Conservation (phyloP, 2,329 filamentous ascomycete species). For the Apiospora saccharicola region DNA sequence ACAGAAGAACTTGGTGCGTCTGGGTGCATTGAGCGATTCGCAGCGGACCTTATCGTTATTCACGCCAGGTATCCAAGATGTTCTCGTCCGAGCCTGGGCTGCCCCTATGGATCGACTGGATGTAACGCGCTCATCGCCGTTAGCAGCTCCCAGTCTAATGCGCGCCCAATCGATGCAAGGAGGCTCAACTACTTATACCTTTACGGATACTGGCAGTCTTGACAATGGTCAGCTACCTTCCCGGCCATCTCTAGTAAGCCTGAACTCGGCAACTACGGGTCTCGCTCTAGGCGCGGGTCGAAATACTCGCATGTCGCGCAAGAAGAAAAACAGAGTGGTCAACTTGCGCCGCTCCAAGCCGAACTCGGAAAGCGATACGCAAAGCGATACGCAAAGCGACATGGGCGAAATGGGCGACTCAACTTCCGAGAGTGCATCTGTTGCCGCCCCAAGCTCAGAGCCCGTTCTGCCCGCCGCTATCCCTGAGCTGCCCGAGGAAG, state of each 20-base stretch:
- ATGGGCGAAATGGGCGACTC: constrained; percentile 49
- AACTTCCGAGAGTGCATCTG: constrained; percentile 61
- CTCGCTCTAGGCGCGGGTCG: constrained; percentile 69
- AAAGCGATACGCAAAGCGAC: constrained; percentile 58
- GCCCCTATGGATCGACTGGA: constrained; percentile 77
- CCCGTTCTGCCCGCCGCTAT: constrained; percentile 63
- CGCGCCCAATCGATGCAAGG: constrained; percentile 70
- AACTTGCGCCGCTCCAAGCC: constrained; percentile 74
- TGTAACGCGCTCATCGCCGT: constrained; percentile 54
- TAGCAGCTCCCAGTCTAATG: constrained; percentile 61
- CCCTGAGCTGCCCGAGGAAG: constrained; percentile 65
- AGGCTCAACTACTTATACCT: constrained; percentile 71
- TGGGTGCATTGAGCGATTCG: constrained; percentile 85
- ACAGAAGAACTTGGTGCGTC: constrained; percentile 87
- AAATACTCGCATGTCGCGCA: constrained; percentile 68
- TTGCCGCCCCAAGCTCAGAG: constrained; percentile 68
- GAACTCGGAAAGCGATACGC: constrained; percentile 56
- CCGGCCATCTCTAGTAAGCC: constrained; percentile 70
- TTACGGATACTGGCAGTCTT: constrained; percentile 74
- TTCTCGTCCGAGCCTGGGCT: constrained; percentile 92
- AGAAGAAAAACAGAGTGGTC: constrained; percentile 85
- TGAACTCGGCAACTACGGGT: constrained; percentile 67
- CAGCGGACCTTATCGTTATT: constrained; percentile 91
- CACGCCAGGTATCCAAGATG: constrained; percentile 88
- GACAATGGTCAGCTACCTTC: constrained; percentile 69